These are phyloP conservation scores for Fusarium fujikuroi DNA, from an alignment of 2,329 filamentous ascomycete genomes.

Conservation along the genomic window DNA sequence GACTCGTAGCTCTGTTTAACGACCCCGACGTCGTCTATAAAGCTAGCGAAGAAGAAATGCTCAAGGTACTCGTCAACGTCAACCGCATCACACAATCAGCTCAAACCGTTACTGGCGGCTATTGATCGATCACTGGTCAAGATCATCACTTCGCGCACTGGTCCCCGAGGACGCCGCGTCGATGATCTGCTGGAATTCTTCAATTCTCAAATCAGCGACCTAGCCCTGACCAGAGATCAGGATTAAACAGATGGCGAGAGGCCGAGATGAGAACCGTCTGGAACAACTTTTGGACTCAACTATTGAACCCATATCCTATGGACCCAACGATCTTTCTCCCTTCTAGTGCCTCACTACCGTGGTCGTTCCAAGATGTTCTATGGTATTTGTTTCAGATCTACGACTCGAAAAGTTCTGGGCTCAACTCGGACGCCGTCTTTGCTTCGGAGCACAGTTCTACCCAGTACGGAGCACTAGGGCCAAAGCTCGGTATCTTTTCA, in stretches of 20 bases:
- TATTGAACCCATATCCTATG: too few species aligned
- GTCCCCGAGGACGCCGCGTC: fast-evolving
- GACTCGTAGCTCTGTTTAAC: background rate
- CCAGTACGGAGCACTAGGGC: background rate
- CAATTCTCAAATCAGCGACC: too few species aligned
- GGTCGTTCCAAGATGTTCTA: too few species aligned
- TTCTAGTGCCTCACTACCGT: too few species aligned
- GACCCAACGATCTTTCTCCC: too few species aligned
- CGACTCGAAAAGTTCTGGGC: too few species aligned
- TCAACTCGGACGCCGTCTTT: background rate
- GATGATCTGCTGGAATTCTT: background rate
- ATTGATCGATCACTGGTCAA: background rate
- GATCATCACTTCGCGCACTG: background rate
- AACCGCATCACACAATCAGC: background rate
- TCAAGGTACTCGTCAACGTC: background rate
- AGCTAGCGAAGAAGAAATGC: background rate
- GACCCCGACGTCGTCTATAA: fast-evolving
- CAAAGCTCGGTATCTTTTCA: too few species aligned
- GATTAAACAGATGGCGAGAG: too few species aligned
- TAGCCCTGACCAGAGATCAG: too few species aligned
- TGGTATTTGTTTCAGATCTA: too few species aligned
- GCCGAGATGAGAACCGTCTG: too few species aligned
- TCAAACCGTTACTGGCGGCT: background rate
- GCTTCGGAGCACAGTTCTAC: fast-evolving
- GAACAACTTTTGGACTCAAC: too few species aligned